phyloP scores from a whole-genome alignment of 805 yeast genomes.

The Candida hungchunana region DNA sequence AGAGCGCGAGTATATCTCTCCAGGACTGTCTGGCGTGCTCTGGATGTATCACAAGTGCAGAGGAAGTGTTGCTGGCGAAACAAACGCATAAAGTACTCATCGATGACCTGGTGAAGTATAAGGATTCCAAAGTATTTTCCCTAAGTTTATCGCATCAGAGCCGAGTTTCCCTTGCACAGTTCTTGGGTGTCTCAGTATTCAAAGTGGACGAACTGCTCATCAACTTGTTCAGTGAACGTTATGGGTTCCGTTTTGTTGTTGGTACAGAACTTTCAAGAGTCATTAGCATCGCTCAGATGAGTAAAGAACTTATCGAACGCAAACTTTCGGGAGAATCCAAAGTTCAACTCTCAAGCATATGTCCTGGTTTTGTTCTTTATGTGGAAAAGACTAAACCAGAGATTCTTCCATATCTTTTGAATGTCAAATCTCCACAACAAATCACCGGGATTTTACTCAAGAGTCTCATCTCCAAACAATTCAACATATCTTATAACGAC shows the following conservation, averaged over 20 bases:
- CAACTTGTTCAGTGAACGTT: slow-evolving; percentile 50
- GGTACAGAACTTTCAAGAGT: slow-evolving; percentile 83
- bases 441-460: slow-evolving; percentile 81
- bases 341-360: slow-evolving; percentile 53
- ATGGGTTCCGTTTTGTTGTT: slow-evolving; percentile 71
- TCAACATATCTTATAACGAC: slow-evolving; percentile 27
- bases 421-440: slow-evolving; percentile 88
- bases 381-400: slow-evolving; percentile 95
- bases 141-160: slow-evolving; percentile 84
- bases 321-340: slow-evolving; percentile 4
- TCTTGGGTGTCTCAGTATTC: slow-evolving; percentile 48
- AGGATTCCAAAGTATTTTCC: slow-evolving; percentile 46
- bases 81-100: slow-evolving; percentile 83
- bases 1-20: slow-evolving; percentile 82
- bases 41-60: slow-evolving; percentile 97
- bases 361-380: slow-evolving; percentile 97
- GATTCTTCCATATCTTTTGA: slow-evolving; percentile 63
- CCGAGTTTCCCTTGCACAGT: slow-evolving; percentile 74
- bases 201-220: slow-evolving; percentile 59
- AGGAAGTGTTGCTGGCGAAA: slow-evolving; percentile 83
- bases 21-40: slow-evolving; percentile 95
- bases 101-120: slow-evolving; percentile 42
- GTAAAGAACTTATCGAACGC: slow-evolving; percentile 33
- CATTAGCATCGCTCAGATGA: slow-evolving; percentile 51
- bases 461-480: slow-evolving; percentile 36